Conservation (phyloP, 805 yeast species). For the Zygosaccharomyces gambellarensis region DNA sequence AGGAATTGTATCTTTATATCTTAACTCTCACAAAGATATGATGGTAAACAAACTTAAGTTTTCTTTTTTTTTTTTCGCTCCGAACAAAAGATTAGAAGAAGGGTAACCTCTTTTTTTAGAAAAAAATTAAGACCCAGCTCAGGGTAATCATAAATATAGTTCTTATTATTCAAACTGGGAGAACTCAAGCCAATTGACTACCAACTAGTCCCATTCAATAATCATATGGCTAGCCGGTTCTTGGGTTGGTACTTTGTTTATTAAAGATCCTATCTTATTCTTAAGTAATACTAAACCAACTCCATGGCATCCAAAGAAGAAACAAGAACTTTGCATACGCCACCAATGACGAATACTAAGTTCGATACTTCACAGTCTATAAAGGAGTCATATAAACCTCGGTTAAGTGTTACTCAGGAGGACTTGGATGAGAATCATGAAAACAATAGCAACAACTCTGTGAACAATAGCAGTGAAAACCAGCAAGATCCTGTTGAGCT, state of each 20-base stretch:
- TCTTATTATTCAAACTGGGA: too few relatives aligned
- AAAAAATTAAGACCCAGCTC: background rate
- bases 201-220: too few relatives aligned
- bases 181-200: too few relatives aligned
- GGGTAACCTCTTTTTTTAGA: background rate
- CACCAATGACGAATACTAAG: constrained; percentile 29
- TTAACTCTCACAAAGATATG: constrained; percentile 5
- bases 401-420: constrained; percentile 8
- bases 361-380: constrained; percentile 28
- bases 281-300: background rate
- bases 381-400: constrained; percentile 24
- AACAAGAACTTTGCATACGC: constrained; percentile 24
- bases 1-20: background rate
- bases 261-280: background rate
- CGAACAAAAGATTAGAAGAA: background rate
- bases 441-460: background rate
- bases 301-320: constrained; percentile 10
- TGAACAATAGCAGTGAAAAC: background rate
- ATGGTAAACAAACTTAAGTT: constrained; percentile 6
- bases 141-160: background rate
- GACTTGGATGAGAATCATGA: constrained; percentile 8
- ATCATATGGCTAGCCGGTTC: too few relatives aligned
- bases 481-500: constrained; percentile 9
- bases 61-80: background rate
- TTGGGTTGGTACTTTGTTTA: too few relatives aligned